A percentile compares a stretch with the other conserved stretches of the same genome.
Conservation (phyloP, 495 filamentous ascomycete genomes). For the Neurospora sp. region DNA sequence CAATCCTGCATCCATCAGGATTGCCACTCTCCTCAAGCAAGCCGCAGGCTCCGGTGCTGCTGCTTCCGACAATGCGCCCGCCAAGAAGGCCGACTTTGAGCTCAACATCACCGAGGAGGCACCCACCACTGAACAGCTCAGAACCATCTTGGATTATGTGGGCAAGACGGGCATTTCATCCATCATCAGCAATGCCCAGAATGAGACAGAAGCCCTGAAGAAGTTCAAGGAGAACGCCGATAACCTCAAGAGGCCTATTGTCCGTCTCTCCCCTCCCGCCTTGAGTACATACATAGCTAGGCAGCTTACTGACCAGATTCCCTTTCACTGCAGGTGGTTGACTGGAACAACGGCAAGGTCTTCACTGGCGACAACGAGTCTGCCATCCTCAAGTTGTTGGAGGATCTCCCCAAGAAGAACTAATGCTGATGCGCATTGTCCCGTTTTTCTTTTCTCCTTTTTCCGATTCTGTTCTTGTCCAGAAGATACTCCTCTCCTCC, state of each 20-base stretch:
- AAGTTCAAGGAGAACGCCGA: slow-evolving; percentile 49
- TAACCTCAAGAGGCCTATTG: slow-evolving; percentile 63
- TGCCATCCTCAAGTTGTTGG: slow-evolving; percentile 72
- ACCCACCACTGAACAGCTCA: slow-evolving; percentile 76
- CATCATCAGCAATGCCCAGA: slow-evolving; percentile 60
- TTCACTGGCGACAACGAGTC: slow-evolving; percentile 68
- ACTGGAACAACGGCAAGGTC: slow-evolving; percentile 86
- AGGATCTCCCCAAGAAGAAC: slow-evolving; percentile 42
- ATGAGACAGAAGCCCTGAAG: slow-evolving; percentile 65
- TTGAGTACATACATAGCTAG: not conserved
- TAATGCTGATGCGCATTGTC: slow-evolving; percentile 5
- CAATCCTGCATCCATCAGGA: slow-evolving; percentile 51
- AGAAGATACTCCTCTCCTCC: slow-evolving; percentile 4
- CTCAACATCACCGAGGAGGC: slow-evolving; percentile 71
- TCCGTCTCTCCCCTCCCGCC: slow-evolving; percentile 27
- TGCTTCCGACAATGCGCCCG: slow-evolving; percentile 46
- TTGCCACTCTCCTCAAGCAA: slow-evolving; percentile 65
- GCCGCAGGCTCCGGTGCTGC: slow-evolving; percentile 39
- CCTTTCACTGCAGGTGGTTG: slow-evolving; percentile 53
- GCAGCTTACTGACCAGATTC: slow-evolving; percentile 2
- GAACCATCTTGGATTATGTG: slow-evolving; percentile 82
- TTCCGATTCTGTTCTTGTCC: not conserved
- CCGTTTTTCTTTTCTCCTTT: not conserved
- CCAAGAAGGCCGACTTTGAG: slow-evolving; percentile 70
- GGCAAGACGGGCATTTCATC: slow-evolving; percentile 41